Base-by-base conservation (phyloP, 2,329 filamentous ascomycete species). In the Grosmannia serpens region DNA sequence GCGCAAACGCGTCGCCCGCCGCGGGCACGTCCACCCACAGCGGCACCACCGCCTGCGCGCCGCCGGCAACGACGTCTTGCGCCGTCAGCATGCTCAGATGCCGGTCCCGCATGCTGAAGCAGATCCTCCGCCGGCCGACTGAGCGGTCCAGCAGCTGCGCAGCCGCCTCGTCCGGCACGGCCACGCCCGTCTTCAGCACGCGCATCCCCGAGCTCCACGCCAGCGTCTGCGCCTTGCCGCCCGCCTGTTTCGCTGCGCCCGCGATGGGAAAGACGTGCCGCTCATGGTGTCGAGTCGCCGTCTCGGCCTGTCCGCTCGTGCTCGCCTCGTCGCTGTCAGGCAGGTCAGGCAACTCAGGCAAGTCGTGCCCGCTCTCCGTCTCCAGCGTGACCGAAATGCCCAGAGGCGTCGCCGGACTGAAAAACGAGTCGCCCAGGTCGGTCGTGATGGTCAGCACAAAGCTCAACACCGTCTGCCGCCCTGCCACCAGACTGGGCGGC, bases 361-460 rank as follows among this genome's bases (percentile, higher is more conserved):
- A n/a, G n/a, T n/a, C 47, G 4, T 15, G 4, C 24, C 53, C 33
- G 3, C 11, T n/a, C 53, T 33, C 47, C 7, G n/a, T 58, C 20
- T 69, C 58, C 13, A 65, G 55, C 52, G 66, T 61, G 17, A 74
- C 66, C 11, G 65, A 66, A 3, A 83, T 68, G 17, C 71, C 69
- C n/a, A 82, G 60, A 5, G 78, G 73, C 22, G 67, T 65, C 17
- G 71, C 68, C 0, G 77, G 75, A n/a, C 64, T 69, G 13, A 83
- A 73, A 55, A 80, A 80, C 0, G 77, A 72, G 64, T 84, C 81
- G 35, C 80, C 78, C 1, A 83, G 72, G 60, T 84, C 80, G 15
- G 80, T 83, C 13, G 78, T 81, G 63, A 84, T 75, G 60, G 79
- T 77, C 61, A 84, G 69, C 1, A 80, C 70, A 4, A 83, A 65